Conservation (phyloP, 2,329 filamentous ascomycete species). For the Penicillium concentricum region DNA sequence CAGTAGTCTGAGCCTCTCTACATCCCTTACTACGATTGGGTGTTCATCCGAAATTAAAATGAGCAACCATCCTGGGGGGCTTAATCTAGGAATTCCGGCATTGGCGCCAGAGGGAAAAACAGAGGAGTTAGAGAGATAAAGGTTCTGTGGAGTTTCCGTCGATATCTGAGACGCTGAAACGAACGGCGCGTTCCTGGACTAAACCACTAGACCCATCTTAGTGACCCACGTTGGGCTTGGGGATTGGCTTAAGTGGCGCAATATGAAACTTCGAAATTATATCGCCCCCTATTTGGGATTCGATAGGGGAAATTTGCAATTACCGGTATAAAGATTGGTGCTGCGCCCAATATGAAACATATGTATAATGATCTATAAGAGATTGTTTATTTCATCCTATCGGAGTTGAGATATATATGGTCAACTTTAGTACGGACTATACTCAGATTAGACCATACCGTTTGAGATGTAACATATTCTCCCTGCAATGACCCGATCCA, state of each 20-base stretch:
- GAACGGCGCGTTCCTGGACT: slow-evolving; percentile 9
- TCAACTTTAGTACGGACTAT: neutral
- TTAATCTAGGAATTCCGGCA: neutral
- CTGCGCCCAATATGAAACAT: neutral
- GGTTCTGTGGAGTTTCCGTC: neutral
- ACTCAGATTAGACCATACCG: neutral
- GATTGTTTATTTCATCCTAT: too few relatives aligned
- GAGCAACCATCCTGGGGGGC: neutral
- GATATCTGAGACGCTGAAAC: slow-evolving; percentile 4
- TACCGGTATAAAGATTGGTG: neutral
- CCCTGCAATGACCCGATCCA: neutral
- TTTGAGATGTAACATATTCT: neutral
- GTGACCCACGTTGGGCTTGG: slow-evolving; percentile 13
- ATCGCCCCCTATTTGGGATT: neutral
- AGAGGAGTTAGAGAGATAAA: neutral
- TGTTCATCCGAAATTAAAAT: slow-evolving; percentile 1
- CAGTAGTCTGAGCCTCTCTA: neutral
- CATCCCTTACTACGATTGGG: neutral
- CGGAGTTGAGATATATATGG: too few relatives aligned
- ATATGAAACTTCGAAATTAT: slow-evolving; percentile 20
- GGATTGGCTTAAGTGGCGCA: slow-evolving; percentile 20
- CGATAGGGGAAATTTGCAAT: neutral
- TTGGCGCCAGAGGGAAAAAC: neutral
- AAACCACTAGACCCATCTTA: slow-evolving; percentile 12
- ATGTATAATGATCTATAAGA: neutral